Base-by-base conservation (phyloP, 495 filamentous ascomycete genomes). In the Trichoderma orchidacearum region DNA sequence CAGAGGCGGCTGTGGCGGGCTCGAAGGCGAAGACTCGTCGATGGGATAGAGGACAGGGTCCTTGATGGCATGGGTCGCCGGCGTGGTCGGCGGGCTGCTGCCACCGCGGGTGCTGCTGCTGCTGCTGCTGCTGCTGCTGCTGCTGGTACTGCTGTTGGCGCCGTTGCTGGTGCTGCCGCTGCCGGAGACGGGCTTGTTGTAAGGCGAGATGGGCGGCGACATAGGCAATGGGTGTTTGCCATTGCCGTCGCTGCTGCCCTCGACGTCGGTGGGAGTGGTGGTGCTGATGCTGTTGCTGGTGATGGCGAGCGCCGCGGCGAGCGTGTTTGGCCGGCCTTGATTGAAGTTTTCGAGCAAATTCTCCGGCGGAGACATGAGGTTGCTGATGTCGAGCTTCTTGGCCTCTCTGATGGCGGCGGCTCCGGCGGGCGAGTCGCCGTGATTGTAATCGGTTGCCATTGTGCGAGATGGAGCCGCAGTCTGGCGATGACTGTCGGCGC, bases 301-400 rank as follows among this genome's bases (percentile, higher is more conserved):
- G 15, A 53, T 23, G 1, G 72, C 59, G 61, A 64, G 17, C 21
- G 56, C 48, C 51, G 66, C 65, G 21, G 66, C 57, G 56, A 68
- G 64, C 35, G 58, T 34, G 12, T 60, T 61, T 21, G 58, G 59
- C 13, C 32, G 48, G 52, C 51, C 34, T 21, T 63, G 62, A 18
- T 72, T 67, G 68, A 87, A 88, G 48, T 64, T 79, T 48, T 89
- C 85, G 52, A 81, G 78, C 60, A 80, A 75, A 8, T 74, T 70
- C 63, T 87, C 85, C 50, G 86, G 86, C 23, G 86, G 86, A 32
- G 86, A 90, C 81, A 90, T 85, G 34, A 90, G 75, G 66, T 76
- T 87, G 63, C 77, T 72, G 55, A 74, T 72, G 58, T 72, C 66
- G 27, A 65, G 62, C 1, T 64, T 58, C 54, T 69, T 72, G 58